Conservation (phyloP, 164 flowering plant genomes). For the Paratinospora sagittata region DNA sequence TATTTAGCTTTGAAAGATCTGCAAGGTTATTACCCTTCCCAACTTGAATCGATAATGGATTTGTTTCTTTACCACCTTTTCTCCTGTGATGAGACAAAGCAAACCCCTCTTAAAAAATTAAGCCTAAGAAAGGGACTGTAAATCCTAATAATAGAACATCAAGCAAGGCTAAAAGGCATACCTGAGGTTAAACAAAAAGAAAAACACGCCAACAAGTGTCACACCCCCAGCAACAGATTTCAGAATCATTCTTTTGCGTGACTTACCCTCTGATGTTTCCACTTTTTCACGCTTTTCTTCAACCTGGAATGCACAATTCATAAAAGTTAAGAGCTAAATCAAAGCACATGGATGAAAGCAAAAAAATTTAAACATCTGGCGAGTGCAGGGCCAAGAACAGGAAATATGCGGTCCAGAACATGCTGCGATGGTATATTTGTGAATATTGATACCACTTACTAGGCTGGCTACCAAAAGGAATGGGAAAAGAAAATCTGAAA, state of each 20-base stretch:
- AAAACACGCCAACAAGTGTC: conserved; percentile 34
- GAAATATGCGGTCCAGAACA: too few relatives aligned
- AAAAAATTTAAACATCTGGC: background rate
- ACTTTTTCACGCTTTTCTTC: conserved; percentile 11
- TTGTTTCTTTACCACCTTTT: conserved; percentile 13
- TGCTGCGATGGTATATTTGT: too few relatives aligned
- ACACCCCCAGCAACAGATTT: conserved; percentile 40
- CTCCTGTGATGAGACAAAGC: conserved; percentile 15
- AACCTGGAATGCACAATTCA: conserved; percentile 14
- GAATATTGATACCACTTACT: too few relatives aligned
- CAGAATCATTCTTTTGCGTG: conserved; percentile 19
- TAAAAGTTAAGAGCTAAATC: background rate
- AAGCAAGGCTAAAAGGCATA: conserved; percentile 18
- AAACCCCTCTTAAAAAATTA: background rate
- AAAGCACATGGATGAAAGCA: background rate
- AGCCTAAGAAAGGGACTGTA: background rate
- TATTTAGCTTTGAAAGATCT: conserved; percentile 7
- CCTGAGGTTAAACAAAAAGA: conserved; percentile 40
- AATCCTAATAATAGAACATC: background rate
- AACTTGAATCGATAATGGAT: conserved; percentile 7
- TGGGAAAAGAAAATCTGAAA: background rate
- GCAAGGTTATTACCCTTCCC: conserved; percentile 7
- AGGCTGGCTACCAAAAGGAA: background rate
- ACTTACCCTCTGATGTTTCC: conserved; percentile 12
- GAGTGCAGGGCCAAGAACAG: too few relatives aligned